phyloP scores from a whole-genome alignment of 2,329 filamentous ascomycete species.

The Trichophyton rubrum region DNA sequence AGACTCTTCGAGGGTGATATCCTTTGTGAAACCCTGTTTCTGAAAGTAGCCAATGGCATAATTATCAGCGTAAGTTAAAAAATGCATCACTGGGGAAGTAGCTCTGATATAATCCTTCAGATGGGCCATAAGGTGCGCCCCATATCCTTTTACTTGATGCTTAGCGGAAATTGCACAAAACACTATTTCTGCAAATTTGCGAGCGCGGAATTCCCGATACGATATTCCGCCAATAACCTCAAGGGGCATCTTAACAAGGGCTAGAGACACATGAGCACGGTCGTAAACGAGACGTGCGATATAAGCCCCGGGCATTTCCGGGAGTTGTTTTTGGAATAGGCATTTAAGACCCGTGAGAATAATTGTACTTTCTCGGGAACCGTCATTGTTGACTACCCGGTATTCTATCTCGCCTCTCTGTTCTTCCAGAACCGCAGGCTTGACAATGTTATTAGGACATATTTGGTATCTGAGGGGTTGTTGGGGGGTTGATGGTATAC shows the following conservation, averaged over 20 bases:
- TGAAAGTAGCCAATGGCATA: slow-evolving; percentile 99
- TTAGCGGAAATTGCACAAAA: slow-evolving; percentile 97
- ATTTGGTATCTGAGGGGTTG: not conserved
- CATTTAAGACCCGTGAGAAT: slow-evolving; percentile 92
- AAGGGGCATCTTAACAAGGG: slow-evolving; percentile 90
- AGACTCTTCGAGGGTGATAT: slow-evolving; percentile 79
- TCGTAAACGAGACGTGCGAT: slow-evolving; percentile 96
- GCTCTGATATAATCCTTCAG: slow-evolving; percentile 97
- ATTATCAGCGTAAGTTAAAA: slow-evolving; percentile 96
- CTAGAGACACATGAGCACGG: slow-evolving; percentile 87
- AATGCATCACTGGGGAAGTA: slow-evolving; percentile 94
- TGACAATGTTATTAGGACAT: not conserved
- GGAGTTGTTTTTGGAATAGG: slow-evolving; percentile 95
- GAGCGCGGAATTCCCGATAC: slow-evolving; percentile 83
- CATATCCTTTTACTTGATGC: slow-evolving; percentile 97
- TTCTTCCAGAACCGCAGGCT: slow-evolving; percentile 87
- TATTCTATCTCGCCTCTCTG: slow-evolving; percentile 92
- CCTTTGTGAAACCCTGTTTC: slow-evolving; percentile 97
- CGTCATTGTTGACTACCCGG: slow-evolving; percentile 94
- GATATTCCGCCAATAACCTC: slow-evolving; percentile 92
- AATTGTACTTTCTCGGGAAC: slow-evolving; percentile 72
- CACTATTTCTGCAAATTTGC: slow-evolving; percentile 93
- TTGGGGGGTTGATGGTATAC: too few relatives aligned
- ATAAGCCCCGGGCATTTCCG: slow-evolving; percentile 99
- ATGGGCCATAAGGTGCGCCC: slow-evolving; percentile 94